Evolutionary conservation across 2,329 filamentous ascomycete species (phyloP).

Genomic region (Phialocephala sp.): DNA sequence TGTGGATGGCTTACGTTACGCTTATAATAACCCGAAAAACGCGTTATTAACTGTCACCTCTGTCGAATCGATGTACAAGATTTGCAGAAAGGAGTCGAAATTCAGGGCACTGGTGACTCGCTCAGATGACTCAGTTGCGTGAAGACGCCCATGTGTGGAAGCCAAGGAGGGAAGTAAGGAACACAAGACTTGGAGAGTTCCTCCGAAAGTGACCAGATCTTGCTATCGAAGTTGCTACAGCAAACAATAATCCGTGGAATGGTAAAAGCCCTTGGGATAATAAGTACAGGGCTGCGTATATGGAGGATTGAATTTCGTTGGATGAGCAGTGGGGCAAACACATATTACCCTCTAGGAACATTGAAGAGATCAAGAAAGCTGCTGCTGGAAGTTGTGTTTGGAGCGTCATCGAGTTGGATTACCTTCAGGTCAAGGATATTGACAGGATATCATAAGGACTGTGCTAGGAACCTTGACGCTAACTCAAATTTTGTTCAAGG

Average conservation of each 20-base stretch:
- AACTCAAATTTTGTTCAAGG: too few species aligned
- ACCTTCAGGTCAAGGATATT: background rate
- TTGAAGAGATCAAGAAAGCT: background rate
- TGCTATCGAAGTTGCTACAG: background rate
- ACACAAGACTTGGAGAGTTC: background rate
- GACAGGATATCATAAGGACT: too few species aligned
- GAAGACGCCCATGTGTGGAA: background rate
- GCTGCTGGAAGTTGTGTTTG: background rate
- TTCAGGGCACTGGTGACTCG: background rate
- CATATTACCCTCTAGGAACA: background rate
- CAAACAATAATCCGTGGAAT: background rate
- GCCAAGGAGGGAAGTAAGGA: background rate
- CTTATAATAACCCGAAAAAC: background rate
- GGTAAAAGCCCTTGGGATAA: background rate
- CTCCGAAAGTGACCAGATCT: background rate
- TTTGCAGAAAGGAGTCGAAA: background rate
- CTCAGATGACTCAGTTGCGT: background rate
- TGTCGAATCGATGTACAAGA: background rate
- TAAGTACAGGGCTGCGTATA: background rate
- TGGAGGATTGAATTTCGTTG: background rate
- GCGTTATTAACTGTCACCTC: too few species aligned
- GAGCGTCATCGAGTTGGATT: background rate
- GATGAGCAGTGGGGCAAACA: background rate
- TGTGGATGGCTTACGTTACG: background rate
- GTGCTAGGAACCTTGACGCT: too few species aligned